phyloP scores from a whole-genome alignment of 2,329 filamentous ascomycete genomes.

The Monosporascus sp. region DNA sequence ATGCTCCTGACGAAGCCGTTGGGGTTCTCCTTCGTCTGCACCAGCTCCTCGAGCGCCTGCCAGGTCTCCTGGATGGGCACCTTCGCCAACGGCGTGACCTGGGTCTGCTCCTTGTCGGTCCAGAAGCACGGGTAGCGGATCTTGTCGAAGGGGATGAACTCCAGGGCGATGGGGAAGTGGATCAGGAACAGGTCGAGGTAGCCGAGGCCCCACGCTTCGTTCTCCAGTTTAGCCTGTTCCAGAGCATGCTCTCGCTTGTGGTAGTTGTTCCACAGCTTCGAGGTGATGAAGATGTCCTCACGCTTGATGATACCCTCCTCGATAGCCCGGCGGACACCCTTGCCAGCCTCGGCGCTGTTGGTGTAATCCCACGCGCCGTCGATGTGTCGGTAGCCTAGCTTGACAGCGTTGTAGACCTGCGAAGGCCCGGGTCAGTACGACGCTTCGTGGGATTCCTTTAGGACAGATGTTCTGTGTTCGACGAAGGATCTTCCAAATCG shows the following conservation, averaged over 20 bases:
- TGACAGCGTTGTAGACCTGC: conserved; percentile 60
- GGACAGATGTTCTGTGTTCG: neutral
- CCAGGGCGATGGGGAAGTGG: conserved; percentile 49
- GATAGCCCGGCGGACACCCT: conserved; percentile 54
- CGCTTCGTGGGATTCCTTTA: neutral
- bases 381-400: conserved; percentile 47
- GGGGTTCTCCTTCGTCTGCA: conserved; percentile 49
- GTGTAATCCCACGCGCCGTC: conserved; percentile 53
- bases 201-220: conserved; percentile 57
- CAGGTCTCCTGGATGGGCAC: conserved; percentile 77
- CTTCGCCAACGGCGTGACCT: conserved; percentile 47
- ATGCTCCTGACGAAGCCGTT: conserved; percentile 66
- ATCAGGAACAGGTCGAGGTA: conserved; percentile 68
- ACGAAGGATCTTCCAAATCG: conserved; percentile 25
- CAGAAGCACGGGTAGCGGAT: conserved; percentile 34
- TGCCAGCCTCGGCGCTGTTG: conserved; percentile 62
- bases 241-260: conserved; percentile 58
- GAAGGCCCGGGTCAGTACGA: conserved; percentile 30
- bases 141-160: conserved; percentile 38
- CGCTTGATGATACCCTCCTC: conserved; percentile 56
- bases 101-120: conserved; percentile 39
- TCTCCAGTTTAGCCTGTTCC: conserved; percentile 53
- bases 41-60: conserved; percentile 71
- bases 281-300: conserved; percentile 60
- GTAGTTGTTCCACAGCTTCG: conserved; percentile 63